phyloP scores from a whole-genome alignment of 2,329 filamentous ascomycete genomes.

The Aspergillus niger region DNA sequence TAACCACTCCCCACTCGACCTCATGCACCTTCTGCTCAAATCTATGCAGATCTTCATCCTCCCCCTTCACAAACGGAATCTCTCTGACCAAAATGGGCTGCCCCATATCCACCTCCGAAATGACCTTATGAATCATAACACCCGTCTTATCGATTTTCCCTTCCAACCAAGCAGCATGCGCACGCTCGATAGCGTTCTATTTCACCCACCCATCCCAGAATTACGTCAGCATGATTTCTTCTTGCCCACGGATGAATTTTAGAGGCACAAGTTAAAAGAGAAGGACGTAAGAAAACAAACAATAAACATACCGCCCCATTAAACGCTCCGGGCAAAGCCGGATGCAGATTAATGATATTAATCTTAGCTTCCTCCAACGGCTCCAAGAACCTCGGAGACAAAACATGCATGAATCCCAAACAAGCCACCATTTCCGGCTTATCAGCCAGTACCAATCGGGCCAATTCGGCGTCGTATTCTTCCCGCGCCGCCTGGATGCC shows the following conservation, averaged over 20 bases:
- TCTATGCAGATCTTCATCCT: conserved; percentile 64
- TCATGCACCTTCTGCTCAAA: conserved; percentile 73
- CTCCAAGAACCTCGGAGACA: conserved; percentile 68
- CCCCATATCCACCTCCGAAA: conserved; percentile 77
- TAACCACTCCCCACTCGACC: conserved; percentile 76
- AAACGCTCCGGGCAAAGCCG: conserved; percentile 71
- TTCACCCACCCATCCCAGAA: not conserved
- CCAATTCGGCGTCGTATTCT: conserved; percentile 75
- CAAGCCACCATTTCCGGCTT: conserved; percentile 75
- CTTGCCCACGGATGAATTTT: not conserved
- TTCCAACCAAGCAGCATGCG: conserved; percentile 70
- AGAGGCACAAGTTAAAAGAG: not conserved
- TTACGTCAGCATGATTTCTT: not conserved
- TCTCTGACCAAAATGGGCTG: conserved; percentile 70
- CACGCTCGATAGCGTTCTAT: conserved; percentile 70
- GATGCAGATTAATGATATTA: conserved; percentile 80
- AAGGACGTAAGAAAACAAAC: not conserved
- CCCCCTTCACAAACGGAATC: conserved; percentile 62
- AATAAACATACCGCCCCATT: conserved; percentile 62
- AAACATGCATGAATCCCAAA: conserved; percentile 85
- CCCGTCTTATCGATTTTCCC: conserved; percentile 70
- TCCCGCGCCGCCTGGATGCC: conserved; percentile 57
- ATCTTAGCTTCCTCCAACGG: conserved; percentile 65
- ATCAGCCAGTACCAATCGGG: conserved; percentile 64
- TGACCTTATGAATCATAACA: conserved; percentile 88